phyloP scores from a whole-genome alignment of 129 eudicot genomes.

The Saussurea involucrata region DNA sequence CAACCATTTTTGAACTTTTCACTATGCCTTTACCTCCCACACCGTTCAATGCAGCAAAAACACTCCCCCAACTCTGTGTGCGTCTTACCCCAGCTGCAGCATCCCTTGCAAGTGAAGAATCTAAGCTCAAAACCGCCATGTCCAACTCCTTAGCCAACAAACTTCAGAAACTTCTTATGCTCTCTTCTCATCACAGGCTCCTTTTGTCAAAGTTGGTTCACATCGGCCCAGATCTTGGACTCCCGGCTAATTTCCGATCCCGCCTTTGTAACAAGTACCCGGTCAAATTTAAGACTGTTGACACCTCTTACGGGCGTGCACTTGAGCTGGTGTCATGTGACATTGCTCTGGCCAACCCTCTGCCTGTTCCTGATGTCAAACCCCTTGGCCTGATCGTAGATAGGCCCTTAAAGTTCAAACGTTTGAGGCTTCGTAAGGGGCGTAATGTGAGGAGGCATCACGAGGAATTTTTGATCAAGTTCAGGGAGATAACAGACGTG shows the following conservation, averaged over 20 bases:
- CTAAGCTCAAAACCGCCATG: constrained; percentile 44
- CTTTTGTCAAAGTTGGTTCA: constrained; percentile 78
- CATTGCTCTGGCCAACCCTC: constrained; percentile 43
- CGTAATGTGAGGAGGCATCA: constrained; percentile 64
- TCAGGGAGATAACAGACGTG: constrained; percentile 55
- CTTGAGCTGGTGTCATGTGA: constrained; percentile 90
- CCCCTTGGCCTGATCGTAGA: constrained; percentile 68
- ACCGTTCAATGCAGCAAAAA: constrained; percentile 66
- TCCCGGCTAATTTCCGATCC: constrained; percentile 74
- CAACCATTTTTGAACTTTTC: constrained; percentile 82
- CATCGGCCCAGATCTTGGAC: constrained; percentile 89
- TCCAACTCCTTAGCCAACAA: constrained; percentile 49
- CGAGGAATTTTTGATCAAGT: constrained; percentile 61
- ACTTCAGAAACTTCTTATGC: constrained; percentile 87
- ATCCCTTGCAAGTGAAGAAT: constrained; percentile 62
- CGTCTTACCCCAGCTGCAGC: constrained; percentile 89
- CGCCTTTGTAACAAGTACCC: constrained; percentile 79
- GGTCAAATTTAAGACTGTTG: constrained; percentile 61
- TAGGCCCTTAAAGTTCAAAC: constrained; percentile 85
- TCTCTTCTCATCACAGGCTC: constrained; percentile 67
- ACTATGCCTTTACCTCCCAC: constrained; percentile 63
- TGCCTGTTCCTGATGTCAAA: constrained; percentile 42
- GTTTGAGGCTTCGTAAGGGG: constrained; percentile 76
- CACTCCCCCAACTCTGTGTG: constrained; percentile 74
- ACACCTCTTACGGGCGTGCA: constrained; percentile 93